Base-by-base conservation (phyloP, 305 asterid genomes). In the Fraxinus platypoda region DNA sequence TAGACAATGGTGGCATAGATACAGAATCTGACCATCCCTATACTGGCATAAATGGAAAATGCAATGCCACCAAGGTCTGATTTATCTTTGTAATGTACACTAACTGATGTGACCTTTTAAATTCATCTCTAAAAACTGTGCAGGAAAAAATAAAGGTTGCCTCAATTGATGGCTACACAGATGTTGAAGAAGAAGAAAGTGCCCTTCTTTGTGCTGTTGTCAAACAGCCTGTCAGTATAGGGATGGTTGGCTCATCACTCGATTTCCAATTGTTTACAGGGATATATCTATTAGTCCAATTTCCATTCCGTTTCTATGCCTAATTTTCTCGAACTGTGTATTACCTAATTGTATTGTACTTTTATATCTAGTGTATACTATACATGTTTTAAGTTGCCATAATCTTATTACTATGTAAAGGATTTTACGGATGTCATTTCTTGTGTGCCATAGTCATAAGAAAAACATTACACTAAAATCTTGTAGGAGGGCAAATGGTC, bases 201-300 rank as follows among this genome's bases (percentile, higher is more conserved):
- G 81, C 86, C 57, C 34, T 86, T 11, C 74, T 88, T 13, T 86
- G 89, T 82, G 90, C 89, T 74, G 84, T 80, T 30, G 81, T 62
- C 59, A 62, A 88, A 17, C 88, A 88, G 31, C 90, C 88, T 70
- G 75, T 86, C 64, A 82, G 89, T 26, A 86, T 82, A 30, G 85
- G 86, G 52, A 86, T 88, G 0, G 81, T 62, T 28, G 89, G 82
- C 71, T 84, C 88, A 7, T 75, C 83, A 6, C 57, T 33, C 19
- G 89, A 84, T 82, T 84, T 88, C 77, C 90, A 88, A 68, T 82
- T 88, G 7, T 88, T 86, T 43, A 80, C 77, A 1, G 86, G 86
- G 85, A 89, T 86, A 80, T 30, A 75, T 43, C 75, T 19, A 57
- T 57, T 21, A 59, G n/a, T 6, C 5, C 33, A 46, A n/a, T 23